Percentiles rank a stretch among this genome's conserved stretches.
Conservation (phyloP, 2,329 filamentous ascomycete species). For the Colletotrichum paranaense region DNA sequence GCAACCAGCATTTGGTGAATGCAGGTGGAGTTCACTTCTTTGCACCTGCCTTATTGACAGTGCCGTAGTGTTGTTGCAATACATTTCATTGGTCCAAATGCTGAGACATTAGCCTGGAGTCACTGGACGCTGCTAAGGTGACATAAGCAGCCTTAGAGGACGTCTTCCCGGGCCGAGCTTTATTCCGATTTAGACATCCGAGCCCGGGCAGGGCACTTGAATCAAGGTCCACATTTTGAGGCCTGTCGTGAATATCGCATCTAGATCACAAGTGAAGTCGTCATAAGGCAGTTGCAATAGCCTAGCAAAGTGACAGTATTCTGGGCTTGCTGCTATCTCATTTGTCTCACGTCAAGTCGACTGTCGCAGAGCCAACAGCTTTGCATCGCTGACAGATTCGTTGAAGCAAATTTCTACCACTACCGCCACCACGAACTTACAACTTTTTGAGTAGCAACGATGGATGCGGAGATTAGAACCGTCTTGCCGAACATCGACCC, state of each 20-base stretch:
- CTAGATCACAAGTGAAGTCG: not conserved
- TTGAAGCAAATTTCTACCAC: not conserved
- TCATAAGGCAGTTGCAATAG: not conserved
- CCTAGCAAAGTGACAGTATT: not conserved
- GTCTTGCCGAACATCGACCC: constrained; percentile 90
- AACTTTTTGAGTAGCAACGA: constrained; percentile 50
- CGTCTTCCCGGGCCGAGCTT: not conserved
- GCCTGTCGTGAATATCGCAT: constrained; percentile 6
- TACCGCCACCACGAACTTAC: not conserved
- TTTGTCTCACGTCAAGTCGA: no score
- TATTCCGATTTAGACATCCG: not conserved
- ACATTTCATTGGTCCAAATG: not conserved
- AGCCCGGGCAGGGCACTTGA: not conserved
- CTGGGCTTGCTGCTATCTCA: not conserved
- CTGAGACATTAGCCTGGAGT: not conserved
- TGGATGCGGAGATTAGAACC: constrained; percentile 90
- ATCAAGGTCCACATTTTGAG: constrained; percentile 6
- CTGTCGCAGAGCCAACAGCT: not conserved
- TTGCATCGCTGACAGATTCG: not conserved
- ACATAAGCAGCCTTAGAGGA: not conserved
- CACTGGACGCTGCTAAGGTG: not conserved
- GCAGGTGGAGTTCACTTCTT: not conserved
- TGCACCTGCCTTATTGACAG: not conserved
- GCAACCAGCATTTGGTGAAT: not conserved
- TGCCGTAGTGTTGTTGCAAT: not conserved